phyloP scores from a whole-genome alignment of 2,329 filamentous ascomycete genomes.

The Emergomyces pasteurianus region DNA sequence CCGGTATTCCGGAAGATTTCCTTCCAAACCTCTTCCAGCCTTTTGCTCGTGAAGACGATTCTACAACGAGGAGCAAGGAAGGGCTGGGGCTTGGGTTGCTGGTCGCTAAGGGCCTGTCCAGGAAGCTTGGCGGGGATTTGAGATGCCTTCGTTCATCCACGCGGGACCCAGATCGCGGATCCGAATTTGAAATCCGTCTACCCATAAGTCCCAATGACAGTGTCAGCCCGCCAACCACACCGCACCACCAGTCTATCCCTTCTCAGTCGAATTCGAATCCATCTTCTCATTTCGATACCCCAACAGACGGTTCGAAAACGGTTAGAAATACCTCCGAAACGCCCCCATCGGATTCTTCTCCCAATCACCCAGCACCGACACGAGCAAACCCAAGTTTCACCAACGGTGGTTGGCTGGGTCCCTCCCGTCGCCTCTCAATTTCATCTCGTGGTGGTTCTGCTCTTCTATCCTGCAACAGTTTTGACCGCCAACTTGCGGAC shows the following conservation, averaged over 20 bases:
- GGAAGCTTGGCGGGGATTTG: conserved; percentile 57
- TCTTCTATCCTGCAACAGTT: conserved; percentile 10
- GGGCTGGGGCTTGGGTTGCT: conserved; percentile 57
- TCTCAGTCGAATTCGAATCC: background rate
- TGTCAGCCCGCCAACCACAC: conserved; percentile 39
- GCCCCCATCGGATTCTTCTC: background rate
- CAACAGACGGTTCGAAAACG: background rate
- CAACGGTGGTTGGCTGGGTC: background rate
- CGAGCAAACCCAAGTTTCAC: background rate
- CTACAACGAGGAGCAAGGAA: conserved; percentile 54
- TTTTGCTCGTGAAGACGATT: conserved; percentile 57
- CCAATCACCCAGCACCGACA: background rate
- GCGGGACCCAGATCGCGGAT: conserved; percentile 47
- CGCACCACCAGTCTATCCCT: conserved; percentile 33
- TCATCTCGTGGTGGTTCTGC: background rate
- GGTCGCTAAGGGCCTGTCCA: conserved; percentile 59
- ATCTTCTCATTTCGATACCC: conserved; percentile 1
- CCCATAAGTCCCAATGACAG: conserved; percentile 43
- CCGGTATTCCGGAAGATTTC: conserved; percentile 56
- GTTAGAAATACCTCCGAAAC: background rate
- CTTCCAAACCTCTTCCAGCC: conserved; percentile 56
- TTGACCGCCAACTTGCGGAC: conserved; percentile 45
- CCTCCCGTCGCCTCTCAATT: background rate
- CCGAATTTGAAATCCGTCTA: conserved; percentile 57
- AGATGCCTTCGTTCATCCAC: conserved; percentile 52